phyloP scores from a whole-genome alignment of 495 filamentous ascomycete species.

The Talaromyces thailandensis region DNA sequence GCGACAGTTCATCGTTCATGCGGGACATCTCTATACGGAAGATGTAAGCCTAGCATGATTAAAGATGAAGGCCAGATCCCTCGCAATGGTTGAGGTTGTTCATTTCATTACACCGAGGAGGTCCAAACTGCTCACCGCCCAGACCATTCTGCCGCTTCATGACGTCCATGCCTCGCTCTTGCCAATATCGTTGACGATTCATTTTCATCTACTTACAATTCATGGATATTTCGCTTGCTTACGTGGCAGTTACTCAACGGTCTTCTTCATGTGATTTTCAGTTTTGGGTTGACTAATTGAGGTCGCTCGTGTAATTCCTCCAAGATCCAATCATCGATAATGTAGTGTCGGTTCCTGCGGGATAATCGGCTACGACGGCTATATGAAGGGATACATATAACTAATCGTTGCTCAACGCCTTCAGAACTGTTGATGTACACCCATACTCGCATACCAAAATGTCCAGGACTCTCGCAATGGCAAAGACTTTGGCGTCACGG shows the following conservation, averaged over 20 bases:
- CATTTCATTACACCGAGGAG: not conserved
- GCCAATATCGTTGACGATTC: not conserved
- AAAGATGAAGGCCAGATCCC: not conserved
- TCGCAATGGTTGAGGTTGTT: not conserved
- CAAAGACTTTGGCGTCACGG: not conserved
- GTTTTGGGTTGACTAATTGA: not conserved
- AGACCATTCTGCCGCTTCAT: not conserved
- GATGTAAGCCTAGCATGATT: not conserved
- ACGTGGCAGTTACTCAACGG: not conserved
- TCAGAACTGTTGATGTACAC: not conserved
- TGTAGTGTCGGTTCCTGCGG: not conserved
- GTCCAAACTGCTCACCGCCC: not conserved
- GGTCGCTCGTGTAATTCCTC: not conserved
- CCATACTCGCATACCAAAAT: not conserved
- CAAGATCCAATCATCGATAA: not conserved
- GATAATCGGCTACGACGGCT: not conserved
- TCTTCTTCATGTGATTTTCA: not conserved
- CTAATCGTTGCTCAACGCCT: not conserved
- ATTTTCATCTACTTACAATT: not conserved
- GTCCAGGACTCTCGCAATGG: not conserved
- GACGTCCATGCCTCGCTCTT: not conserved
- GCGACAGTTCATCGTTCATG: constrained; percentile 1
- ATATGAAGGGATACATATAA: not conserved
- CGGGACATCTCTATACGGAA: not conserved
- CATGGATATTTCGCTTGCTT: not conserved